Evolutionary conservation across 2,329 filamentous ascomycete genomes (phyloP).

Genomic region (Diaporthe aspalathi): DNA sequence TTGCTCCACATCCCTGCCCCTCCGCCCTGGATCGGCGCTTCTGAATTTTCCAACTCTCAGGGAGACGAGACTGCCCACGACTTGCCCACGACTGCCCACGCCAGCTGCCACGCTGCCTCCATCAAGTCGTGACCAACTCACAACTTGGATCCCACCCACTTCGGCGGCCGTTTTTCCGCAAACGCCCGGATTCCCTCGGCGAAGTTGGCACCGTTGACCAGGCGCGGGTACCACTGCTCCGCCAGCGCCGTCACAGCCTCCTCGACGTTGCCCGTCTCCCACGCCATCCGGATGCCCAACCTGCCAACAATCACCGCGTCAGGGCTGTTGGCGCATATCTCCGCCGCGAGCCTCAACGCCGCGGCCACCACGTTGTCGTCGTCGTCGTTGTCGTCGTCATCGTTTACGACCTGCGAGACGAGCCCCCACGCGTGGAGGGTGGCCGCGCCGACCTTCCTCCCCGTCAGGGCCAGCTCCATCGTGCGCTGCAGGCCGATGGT

Average conservation of each 20-base stretch:
- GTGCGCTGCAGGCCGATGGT: conserved; percentile 77
- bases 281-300: conserved; percentile 76
- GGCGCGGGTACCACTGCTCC: conserved; percentile 43
- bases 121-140: conserved; percentile 33
- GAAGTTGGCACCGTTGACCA: conserved; percentile 45
- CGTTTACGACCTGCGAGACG: conserved; percentile 70
- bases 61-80: background rate
- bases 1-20: too few species aligned
- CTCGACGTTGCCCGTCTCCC: conserved; percentile 63
- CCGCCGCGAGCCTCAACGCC: conserved; percentile 64
- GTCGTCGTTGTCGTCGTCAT: conserved; percentile 38
- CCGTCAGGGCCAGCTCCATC: conserved; percentile 78
- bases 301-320: conserved; percentile 80
- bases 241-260: conserved; percentile 42
- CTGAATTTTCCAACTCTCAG: background rate
- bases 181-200: conserved; percentile 46
- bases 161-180: conserved; percentile 44
- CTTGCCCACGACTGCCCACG: too few species aligned
- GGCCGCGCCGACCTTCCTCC: conserved; percentile 66
- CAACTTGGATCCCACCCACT: conserved; percentile 44
- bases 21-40: conserved; percentile 2
- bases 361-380: conserved; percentile 62
- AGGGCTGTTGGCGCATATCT: conserved; percentile 72
- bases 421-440: conserved; percentile 75
- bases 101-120: too few species aligned